Base-by-base conservation (phyloP, 352 stramenopile species). In the Aphanomyces cochlioides region DNA sequence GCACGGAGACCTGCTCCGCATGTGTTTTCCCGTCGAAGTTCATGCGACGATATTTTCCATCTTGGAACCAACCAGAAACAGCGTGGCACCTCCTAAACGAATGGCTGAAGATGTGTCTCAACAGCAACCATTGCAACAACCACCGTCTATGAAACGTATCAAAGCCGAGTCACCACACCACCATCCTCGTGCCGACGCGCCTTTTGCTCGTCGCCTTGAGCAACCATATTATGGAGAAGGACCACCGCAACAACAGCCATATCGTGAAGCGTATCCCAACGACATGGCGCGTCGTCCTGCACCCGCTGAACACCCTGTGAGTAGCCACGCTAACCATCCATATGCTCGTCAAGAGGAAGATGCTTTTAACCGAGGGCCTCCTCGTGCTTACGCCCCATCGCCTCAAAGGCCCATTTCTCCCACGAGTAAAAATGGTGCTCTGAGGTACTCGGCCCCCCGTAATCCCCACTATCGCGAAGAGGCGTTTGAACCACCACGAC, bases 11-110 rank as follows among this genome's bases (percentile, higher is more conserved):
- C 21, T 67, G 10, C 28, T 67, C n/a, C 59, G 59, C 17, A 37
- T 56, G 12, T 67, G 59, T 36, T 67, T 67, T 54, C 59, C 59
- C 21, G 59, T 67, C 5, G 59, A 67, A 6, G 43, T 67, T n/a
- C 59, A 67, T 17, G 15, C 41, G 15, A 67, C 59, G 17, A 56
- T 67, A 17, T 43, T 56, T 28, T 48, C 59, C 41, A 67, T 67
- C 43, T 56, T 67, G 12, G 59, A 67, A 38, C 10, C 17, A 39
- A 37, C 43, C 59, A 37, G 38, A 43, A 17, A 39, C n/a, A 56
- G 43, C 10, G n/a, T 37, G 7, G 8, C 59, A 54, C 34, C 57
- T 7, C 10, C 57, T 4, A 40, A 56, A 15, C 13, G 59, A 8
- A 7, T 5, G 39, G 3, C 6, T n/a, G 17, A 34, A 56, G 39